Evolutionary conservation across 495 filamentous ascomycete genomes (phyloP), one percentile per base, ranked within the genome.

Genomic region (Collariella sp.): DNA sequence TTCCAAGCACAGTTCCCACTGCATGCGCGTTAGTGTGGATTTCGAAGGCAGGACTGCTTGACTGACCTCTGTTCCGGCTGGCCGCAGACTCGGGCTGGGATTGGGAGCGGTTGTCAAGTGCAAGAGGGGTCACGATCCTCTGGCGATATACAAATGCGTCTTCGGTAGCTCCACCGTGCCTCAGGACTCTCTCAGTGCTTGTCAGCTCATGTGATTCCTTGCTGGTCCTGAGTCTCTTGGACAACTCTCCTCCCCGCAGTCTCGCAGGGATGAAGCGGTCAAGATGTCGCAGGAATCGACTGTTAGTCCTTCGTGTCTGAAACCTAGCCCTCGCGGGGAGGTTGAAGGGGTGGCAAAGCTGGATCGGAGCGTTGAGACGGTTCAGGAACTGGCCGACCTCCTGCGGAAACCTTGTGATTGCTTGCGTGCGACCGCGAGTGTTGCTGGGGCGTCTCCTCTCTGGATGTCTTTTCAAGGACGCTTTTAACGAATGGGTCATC

Each of bases 211-310:
- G 67, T 2, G 80, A 71, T 41, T 72, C 66, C 67, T 87, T 91
- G 62, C 75, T 79, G n/a, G 84, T 65, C 54, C 75, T 83, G 62
- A 83, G 90, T 23, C 73, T 76, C 23, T 84, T 79, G 10, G 68
- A 62, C 23, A 73, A 67, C 7, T 72, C 58, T 38, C 59, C 46
- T 5, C 50, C 52, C 7, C 70, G 72, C 18, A 67, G 64, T 39
- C 84, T 78, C 22, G 63, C 63, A 24, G 86, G 78, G 22, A 91
- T 82, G 63, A 89, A 94, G 22, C 88, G 78, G 63, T 94, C 88
- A 6, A 76, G 80, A 31, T 68, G 69, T 5, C 62, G 59, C 5
- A 59, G 24, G 2, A 52, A 63, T 0, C 42, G 34, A 11, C 47
- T 56, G n/a, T 64, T 51, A 61, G 56, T 49, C 20, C 50, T 38